Conservation (phyloP, 768 basidiomycete genomes). For the Lactarius trivialis region DNA sequence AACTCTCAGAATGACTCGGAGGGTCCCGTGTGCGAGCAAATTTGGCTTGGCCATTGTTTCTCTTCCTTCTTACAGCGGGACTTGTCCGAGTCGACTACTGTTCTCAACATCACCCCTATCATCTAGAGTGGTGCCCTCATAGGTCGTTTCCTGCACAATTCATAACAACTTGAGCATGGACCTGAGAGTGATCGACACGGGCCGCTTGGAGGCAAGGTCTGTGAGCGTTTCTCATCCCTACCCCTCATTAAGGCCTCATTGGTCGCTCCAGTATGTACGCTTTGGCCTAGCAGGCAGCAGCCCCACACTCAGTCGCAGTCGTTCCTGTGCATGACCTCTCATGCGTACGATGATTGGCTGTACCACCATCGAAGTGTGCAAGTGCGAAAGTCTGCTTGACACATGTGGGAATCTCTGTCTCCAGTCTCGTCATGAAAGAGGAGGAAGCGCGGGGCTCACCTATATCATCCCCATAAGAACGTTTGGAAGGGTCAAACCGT, state of each 20-base stretch:
- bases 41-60: background rate
- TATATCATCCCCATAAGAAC: background rate
- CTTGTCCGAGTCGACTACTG: background rate
- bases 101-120: background rate
- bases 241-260: no score
- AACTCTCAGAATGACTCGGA: background rate
- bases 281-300: background rate
- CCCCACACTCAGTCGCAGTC: background rate
- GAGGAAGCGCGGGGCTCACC: background rate
- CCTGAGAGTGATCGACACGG: background rate
- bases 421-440: background rate
- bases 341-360: background rate
- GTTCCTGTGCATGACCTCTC: background rate
- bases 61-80: background rate
- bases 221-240: background rate
- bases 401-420: background rate
- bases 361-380: background rate
- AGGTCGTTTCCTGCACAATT: background rate
- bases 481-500: background rate
- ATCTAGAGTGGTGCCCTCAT: background rate
- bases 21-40: no score
- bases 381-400: background rate
- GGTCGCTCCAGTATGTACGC: no score
- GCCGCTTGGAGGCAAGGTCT: background rate
- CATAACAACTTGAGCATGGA: background rate